Evolutionary conservation across 2,329 filamentous ascomycete species (phyloP).

Genomic region (Fusarium pseudograminearum): DNA sequence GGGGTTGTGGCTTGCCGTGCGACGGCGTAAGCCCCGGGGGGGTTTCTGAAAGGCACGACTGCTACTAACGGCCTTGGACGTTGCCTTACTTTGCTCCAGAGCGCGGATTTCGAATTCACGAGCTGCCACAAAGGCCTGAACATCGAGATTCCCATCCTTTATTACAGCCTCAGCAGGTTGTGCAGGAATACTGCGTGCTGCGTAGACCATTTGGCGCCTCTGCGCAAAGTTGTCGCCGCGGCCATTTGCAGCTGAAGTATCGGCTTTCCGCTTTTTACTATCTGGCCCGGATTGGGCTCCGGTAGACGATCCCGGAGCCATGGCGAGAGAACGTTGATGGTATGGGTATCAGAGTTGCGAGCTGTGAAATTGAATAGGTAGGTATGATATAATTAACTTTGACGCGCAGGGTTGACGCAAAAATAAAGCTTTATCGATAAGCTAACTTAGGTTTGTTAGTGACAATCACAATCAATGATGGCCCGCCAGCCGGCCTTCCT

Average conservation of each 20-base stretch:
- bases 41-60: constrained; percentile 91
- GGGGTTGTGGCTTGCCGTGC: constrained; percentile 95
- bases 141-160: constrained; percentile 82
- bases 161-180: constrained; percentile 65
- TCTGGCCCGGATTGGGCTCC: constrained; percentile 45
- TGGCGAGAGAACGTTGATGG: constrained; percentile 37
- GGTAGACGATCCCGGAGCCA: constrained; percentile 45
- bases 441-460: constrained; percentile 1
- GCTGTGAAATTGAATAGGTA: neutral
- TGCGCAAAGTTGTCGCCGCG: constrained; percentile 47
- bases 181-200: constrained; percentile 63
- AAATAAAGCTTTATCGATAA: constrained; percentile 50
- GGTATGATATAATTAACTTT: neutral
- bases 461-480: neutral
- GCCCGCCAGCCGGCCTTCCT: constrained; percentile 10
- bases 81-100: constrained; percentile 83
- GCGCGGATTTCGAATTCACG: constrained; percentile 91
- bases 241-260: constrained; percentile 34
- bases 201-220: constrained; percentile 62
- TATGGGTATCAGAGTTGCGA: constrained; percentile 7
- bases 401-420: constrained; percentile 22
- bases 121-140: constrained; percentile 84
- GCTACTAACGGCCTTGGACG: constrained; percentile 71
- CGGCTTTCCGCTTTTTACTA: constrained; percentile 47
- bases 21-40: constrained; percentile 82